Percentiles rank a stretch among this genome's conserved stretches.
Evolutionary conservation across 1,284 basidiomycete species (phyloP).

Genomic region (Ustilago loliicola): DNA sequence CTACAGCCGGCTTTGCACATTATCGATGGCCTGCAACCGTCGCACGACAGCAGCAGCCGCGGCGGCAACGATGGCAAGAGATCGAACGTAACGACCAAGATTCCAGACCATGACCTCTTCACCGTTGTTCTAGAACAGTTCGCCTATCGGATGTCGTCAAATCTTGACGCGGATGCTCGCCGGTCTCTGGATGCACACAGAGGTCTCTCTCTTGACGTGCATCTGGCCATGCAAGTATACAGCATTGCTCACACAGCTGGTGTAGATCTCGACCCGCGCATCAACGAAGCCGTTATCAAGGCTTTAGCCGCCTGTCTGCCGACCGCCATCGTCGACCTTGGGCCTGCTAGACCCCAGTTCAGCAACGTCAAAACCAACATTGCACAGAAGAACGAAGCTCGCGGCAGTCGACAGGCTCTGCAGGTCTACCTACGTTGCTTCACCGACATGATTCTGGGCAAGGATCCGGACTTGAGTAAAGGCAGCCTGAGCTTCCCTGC

Average conservation of each 20-base stretch:
- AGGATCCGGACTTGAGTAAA: conserved; percentile 35
- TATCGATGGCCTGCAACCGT: conserved; percentile 16
- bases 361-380: conserved; percentile 28
- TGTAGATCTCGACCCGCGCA: conserved; percentile 26
- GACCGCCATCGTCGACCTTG: conserved; percentile 25
- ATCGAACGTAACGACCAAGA: background rate
- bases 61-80: background rate
- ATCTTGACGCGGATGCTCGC: conserved; percentile 3
- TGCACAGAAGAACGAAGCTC: conserved; percentile 32
- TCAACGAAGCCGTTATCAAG: conserved; percentile 36
- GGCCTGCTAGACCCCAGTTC: conserved; percentile 11
- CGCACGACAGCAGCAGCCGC: background rate
- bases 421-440: conserved; percentile 36
- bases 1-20: conserved; percentile 42
- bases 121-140: conserved; percentile 28
- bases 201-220: conserved; percentile 31
- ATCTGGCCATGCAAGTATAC: conserved; percentile 33
- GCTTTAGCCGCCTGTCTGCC: conserved; percentile 30
- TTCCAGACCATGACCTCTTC: conserved; percentile 44
- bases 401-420: conserved; percentile 30
- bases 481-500: conserved; percentile 22
- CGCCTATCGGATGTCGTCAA: conserved; percentile 23
- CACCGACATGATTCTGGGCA: conserved; percentile 29
- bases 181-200: conserved; percentile 25
- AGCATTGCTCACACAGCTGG: conserved; percentile 15